Evolutionary conservation across 1,284 basidiomycete species (phyloP).

Genomic region (Sutorius eximius): DNA sequence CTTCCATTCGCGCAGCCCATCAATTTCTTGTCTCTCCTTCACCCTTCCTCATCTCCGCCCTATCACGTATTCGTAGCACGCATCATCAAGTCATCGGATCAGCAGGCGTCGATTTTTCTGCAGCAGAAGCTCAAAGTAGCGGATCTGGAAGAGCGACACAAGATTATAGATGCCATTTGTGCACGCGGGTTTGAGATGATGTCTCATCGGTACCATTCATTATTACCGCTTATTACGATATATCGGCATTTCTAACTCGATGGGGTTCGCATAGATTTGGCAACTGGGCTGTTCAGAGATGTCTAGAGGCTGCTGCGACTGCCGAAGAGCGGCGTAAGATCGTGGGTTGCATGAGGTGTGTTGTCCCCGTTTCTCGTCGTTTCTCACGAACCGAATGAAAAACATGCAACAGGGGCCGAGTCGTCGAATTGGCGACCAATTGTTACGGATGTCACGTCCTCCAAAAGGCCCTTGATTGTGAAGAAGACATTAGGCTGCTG

Average conservation of each 20-base stretch:
- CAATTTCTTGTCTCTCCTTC: constrained; percentile 79
- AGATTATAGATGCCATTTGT: constrained; percentile 82
- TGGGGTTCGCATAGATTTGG: constrained; percentile 56
- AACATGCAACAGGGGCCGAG: constrained; percentile 54
- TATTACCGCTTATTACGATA: constrained; percentile 1
- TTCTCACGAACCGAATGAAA: constrained; percentile 9
- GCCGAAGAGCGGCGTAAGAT: constrained; percentile 74
- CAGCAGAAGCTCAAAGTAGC: constrained; percentile 86
- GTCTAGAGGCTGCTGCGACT: constrained; percentile 71
- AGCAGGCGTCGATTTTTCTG: constrained; percentile 84
- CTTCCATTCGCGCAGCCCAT: constrained; percentile 55
- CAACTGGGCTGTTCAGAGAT: constrained; percentile 84
- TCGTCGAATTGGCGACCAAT: constrained; percentile 81
- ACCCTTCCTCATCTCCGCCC: constrained; percentile 78
- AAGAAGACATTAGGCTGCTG: constrained; percentile 75
- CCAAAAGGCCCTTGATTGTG: constrained; percentile 85
- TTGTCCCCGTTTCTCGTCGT: constrained; percentile 6
- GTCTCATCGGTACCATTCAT: constrained; percentile 66
- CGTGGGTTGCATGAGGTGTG: constrained; percentile 75
- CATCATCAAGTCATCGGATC: constrained; percentile 82
- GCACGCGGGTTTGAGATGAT: constrained; percentile 83
- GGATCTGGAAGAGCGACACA: constrained; percentile 69
- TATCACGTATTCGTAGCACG: constrained; percentile 76
- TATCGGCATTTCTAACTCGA: constrained; percentile 10
- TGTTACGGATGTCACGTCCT: constrained; percentile 85